These are phyloP conservation scores for Logfia minima DNA, from an alignment of 129 eudicot genomes.

Conservation along the genomic window DNA sequence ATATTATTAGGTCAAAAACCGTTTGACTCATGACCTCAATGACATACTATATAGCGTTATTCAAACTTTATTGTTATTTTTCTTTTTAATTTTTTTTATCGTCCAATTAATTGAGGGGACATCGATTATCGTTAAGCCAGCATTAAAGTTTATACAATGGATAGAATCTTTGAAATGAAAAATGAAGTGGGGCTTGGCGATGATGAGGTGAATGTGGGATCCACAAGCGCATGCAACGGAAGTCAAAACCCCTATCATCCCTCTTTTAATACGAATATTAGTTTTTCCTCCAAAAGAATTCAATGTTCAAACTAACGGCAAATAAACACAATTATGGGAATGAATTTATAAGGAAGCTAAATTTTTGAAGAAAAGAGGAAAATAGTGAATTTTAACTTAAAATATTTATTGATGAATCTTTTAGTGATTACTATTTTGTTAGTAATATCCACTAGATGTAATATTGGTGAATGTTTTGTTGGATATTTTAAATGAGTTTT, in stretches of 20 bases:
- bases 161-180: conserved; percentile 20
- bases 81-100: too few species aligned
- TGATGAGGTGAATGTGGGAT: conserved; percentile 12
- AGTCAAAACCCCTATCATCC: conserved; percentile 26
- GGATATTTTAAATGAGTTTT: too few species aligned
- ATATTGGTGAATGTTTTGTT: too few species aligned
- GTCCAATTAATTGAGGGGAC: background rate
- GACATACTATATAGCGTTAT: too few species aligned
- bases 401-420: too few species aligned
- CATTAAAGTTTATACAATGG: background rate
- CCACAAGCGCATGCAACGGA: conserved; percentile 32
- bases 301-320: conserved; percentile 5
- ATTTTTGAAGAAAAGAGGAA: too few species aligned
- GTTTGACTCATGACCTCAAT: background rate
- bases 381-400: too few species aligned
- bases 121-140: background rate
- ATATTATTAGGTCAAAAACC: too few species aligned
- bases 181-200: conserved; percentile 1
- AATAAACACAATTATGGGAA: background rate
- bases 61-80: too few species aligned
- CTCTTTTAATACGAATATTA: background rate
- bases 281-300: background rate
- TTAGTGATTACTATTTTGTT: too few species aligned
- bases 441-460: too few species aligned
- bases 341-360: too few species aligned